phyloP scores from a whole-genome alignment of 2,329 filamentous ascomycete species.

The Pseudocercospora eumusae region DNA sequence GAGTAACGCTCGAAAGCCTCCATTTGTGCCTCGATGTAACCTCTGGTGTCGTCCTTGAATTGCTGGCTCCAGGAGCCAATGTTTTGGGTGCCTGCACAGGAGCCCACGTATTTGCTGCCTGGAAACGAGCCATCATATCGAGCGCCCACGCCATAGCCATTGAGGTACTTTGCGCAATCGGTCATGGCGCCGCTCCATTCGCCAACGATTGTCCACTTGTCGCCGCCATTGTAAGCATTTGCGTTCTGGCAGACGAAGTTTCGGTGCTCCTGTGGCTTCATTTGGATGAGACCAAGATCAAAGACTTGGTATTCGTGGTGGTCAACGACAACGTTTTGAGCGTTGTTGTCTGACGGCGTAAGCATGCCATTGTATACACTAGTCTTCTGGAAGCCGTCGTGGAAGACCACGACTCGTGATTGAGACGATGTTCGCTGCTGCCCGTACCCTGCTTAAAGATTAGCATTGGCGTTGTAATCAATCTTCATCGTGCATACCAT shows the following conservation, averaged over 20 bases:
- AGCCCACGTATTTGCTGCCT: conserved; percentile 53
- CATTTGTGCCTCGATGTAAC: conserved; percentile 59
- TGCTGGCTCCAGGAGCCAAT: conserved; percentile 51
- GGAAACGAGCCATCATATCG: conserved; percentile 61
- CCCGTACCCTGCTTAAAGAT: conserved; percentile 41
- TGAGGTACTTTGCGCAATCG: conserved; percentile 55
- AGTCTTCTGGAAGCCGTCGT: conserved; percentile 58
- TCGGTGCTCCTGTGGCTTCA: conserved; percentile 56
- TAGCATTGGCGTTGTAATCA: background rate
- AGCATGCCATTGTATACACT: conserved; percentile 64
- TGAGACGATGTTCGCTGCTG: conserved; percentile 39
- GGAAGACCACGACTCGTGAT: conserved; percentile 54
- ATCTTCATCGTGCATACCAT: conserved; percentile 40
- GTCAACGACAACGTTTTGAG: conserved; percentile 62
- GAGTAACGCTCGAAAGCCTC: conserved; percentile 54
- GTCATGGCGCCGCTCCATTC: conserved; percentile 71
- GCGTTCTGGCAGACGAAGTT: conserved; percentile 59
- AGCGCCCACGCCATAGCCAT: conserved; percentile 59
- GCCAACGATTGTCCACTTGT: conserved; percentile 68
- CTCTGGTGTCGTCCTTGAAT: conserved; percentile 50
- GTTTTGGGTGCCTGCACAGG: conserved; percentile 55
- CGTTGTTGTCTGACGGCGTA: conserved; percentile 52
- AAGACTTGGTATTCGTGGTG: conserved; percentile 72
- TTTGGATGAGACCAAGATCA: conserved; percentile 52
- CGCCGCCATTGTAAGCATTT: conserved; percentile 51